Percentiles rank a stretch among this genome's conserved stretches.
Conservation (phyloP, 2,329 filamentous ascomycete species). For the Ascochyta lentis region DNA sequence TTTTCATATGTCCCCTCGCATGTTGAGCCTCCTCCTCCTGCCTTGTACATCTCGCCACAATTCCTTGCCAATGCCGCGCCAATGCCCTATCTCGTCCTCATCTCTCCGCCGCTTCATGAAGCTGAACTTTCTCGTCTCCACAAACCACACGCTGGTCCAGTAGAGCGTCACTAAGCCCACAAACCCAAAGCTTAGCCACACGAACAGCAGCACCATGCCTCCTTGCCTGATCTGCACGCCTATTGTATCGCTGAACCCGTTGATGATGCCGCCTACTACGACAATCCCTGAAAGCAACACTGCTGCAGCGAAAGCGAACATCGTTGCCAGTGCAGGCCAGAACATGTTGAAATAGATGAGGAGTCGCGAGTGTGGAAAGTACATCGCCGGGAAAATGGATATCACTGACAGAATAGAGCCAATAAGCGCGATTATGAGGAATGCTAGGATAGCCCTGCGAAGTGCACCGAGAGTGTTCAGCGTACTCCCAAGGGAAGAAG, state of each 20-base stretch:
- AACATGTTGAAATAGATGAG: conserved; percentile 30
- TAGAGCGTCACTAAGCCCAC: conserved; percentile 19
- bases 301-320: conserved; percentile 24
- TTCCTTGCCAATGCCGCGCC: conserved; percentile 26
- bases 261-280: conserved; percentile 5
- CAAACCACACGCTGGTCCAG: conserved; percentile 36
- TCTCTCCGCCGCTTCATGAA: conserved; percentile 24
- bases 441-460: conserved; percentile 24
- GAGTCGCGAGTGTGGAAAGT: conserved; percentile 29
- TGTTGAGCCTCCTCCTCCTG: conserved; percentile 5
- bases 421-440: conserved; percentile 26
- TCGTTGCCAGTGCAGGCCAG: conserved; percentile 18
- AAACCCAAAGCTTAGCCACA: conserved; percentile 29
- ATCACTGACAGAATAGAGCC: conserved; percentile 19
- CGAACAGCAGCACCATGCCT: conserved; percentile 20
- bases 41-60: conserved; percentile 26
- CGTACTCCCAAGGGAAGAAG: conserved; percentile 9
- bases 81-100: conserved; percentile 31
- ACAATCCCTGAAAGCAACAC: conserved; percentile 20
- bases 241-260: conserved; percentile 16
- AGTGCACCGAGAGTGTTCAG: conserved; percentile 4
- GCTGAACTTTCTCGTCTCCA: conserved; percentile 29
- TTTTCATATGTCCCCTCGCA: conserved; percentile 3
- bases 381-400: conserved; percentile 23
- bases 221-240: conserved; percentile 19